Evolutionary conservation across 2,329 filamentous ascomycete genomes (phyloP), one percentile per base, ranked within the genome.

Genomic region (Juglanconis oblonga): DNA sequence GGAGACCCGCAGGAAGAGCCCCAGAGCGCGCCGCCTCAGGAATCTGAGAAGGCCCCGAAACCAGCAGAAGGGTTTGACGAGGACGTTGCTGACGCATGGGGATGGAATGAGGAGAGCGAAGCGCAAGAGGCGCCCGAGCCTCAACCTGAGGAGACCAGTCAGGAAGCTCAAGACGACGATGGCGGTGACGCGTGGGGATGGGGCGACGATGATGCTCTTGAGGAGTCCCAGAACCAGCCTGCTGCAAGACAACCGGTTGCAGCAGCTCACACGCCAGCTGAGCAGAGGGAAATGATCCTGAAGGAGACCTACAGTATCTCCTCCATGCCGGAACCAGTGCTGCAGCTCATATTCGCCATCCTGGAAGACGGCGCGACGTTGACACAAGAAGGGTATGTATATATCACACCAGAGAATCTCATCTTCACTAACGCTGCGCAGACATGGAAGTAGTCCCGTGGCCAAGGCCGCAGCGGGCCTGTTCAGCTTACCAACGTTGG

Each of bases 291-390:
- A 70, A 77, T 98, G 61, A 89, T 90, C 0, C 76, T 98, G 49
- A 89, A 83, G 63, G 95, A 99, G 74, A 90, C 84, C 1, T 99
- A 97, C 72, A 90, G 87, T 61, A 90, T 97, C 55, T 97, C 94
- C 0, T 89, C 90, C 2, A 89, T 97, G 72, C 94, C 95, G 0
- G 88, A 92, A 62, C 85, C 87, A 4, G 86, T 98, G 11, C 79
- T 93, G 24, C 80, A 84, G 17, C 80, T 91, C 33, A 85, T 94
- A 55, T 77, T 79, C 29, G 69, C 78, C 11, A 81, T 88, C 33
- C 72, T 84, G 63, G 82, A 87, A 62, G 87, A 90, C 64, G 86
- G 80, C 1, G 82, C 84, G 9, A 79, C 77, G 1, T 75, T 94
- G 51, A 84, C 85, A 31, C 69, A 79, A 45, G 73, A 83, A 64